Conservation (phyloP, 352 stramenopile species). For the Phytophthora aleatoria region DNA sequence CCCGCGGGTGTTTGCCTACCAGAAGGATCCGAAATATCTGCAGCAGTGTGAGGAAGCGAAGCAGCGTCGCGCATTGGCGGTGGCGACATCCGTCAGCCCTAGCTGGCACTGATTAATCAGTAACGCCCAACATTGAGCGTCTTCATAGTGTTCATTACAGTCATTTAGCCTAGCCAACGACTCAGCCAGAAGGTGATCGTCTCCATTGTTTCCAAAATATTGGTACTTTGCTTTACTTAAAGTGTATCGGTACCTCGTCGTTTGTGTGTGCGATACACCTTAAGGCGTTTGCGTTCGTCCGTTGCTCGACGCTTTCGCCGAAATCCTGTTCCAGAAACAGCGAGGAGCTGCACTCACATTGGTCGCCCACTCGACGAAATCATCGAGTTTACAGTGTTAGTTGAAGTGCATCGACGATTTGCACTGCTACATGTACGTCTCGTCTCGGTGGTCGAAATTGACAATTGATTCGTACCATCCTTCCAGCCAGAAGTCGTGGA, state of each 20-base stretch:
- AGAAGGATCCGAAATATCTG: slow-evolving; percentile 30
- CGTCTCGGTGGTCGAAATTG: slow-evolving; percentile 16
- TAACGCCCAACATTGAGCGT: neutral
- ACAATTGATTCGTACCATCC: neutral
- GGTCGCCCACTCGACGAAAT: neutral
- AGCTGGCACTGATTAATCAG: slow-evolving; percentile 22
- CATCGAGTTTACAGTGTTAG: slow-evolving; percentile 4
- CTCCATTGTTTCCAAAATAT: neutral
- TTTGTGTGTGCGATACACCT: too few species aligned
- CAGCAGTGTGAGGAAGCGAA: slow-evolving; percentile 30
- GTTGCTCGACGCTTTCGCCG: too few species aligned
- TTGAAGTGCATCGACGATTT: slow-evolving; percentile 19
- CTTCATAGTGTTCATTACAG: neutral
- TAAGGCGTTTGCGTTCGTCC: too few species aligned
- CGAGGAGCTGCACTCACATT: too few species aligned
- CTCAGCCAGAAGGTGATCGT: neutral
- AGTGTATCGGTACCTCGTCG: too few species aligned
- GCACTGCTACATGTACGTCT: slow-evolving; percentile 2
- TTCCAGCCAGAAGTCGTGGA: slow-evolving; percentile 14
- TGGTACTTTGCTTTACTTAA: neutral
- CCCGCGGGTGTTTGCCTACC: slow-evolving; percentile 27
- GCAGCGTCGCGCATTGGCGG: slow-evolving; percentile 23
- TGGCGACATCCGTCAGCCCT: slow-evolving; percentile 14
- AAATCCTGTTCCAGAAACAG: too few species aligned
- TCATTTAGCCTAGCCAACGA: neutral